These are phyloP conservation scores for Aspergillus sparsus DNA, from an alignment of 495 filamentous ascomycete species.

Conservation along the genomic window DNA sequence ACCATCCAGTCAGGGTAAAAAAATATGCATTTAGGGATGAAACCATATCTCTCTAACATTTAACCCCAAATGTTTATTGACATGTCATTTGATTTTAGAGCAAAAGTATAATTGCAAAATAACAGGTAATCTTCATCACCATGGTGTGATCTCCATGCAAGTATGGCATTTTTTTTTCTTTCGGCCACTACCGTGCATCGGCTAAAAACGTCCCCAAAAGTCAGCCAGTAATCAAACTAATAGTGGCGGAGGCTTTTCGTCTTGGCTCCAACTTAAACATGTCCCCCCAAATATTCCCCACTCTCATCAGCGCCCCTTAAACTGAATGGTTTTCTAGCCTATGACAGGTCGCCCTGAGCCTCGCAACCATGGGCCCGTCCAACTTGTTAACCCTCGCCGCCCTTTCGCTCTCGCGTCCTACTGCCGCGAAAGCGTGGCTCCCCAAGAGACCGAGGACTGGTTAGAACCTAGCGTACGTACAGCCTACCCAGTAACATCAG, in stretches of 20 bases:
- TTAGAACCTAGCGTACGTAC: not conserved
- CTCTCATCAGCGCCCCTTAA: slow-evolving; percentile 10
- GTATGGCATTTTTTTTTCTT: not conserved
- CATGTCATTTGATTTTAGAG: too few relatives aligned
- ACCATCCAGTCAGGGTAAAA: too few relatives aligned
- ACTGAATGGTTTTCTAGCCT: slow-evolving; percentile 11
- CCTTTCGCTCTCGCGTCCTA: slow-evolving; percentile 2
- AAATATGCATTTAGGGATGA: too few relatives aligned
- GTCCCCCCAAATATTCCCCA: slow-evolving; percentile 19
- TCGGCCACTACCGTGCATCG: slow-evolving; percentile 2
- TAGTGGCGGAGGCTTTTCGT: slow-evolving; percentile 33
- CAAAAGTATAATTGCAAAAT: not conserved
- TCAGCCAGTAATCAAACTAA: not conserved
- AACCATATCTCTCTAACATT: too few relatives aligned
- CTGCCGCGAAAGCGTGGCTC: not conserved
- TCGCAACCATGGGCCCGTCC: slow-evolving; percentile 20
- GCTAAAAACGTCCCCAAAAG: slow-evolving; percentile 11
- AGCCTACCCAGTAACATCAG: too few relatives aligned
- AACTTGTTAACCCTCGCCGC: slow-evolving; percentile 20
- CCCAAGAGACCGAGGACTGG: not conserved
- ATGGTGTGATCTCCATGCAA: not conserved
- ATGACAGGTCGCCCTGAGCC: slow-evolving; percentile 14
- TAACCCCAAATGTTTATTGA: too few relatives aligned
- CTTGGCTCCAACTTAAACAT: slow-evolving; percentile 28
- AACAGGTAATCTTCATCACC: not conserved